Percentiles rank a stretch among this genome's conserved stretches.
These are phyloP conservation scores for Exophiala calicioides DNA, from an alignment of 2,329 filamentous ascomycete genomes.

Conservation along the genomic window DNA sequence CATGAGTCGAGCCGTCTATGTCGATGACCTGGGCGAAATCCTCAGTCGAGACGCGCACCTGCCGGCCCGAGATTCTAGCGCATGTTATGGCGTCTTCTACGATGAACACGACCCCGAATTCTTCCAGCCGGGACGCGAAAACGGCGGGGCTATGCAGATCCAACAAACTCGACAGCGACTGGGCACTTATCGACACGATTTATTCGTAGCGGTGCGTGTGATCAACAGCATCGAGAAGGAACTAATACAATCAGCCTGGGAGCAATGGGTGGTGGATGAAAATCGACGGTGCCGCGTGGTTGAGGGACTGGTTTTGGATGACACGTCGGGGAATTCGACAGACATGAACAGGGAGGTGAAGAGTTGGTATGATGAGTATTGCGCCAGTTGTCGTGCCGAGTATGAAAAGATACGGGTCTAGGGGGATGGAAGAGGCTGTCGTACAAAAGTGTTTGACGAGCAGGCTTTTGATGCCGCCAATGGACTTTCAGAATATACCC, in stretches of 20 bases:
- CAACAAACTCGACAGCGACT: conserved; percentile 80
- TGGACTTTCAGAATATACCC: no score
- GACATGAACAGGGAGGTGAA: conserved; percentile 30
- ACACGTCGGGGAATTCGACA: conserved; percentile 32
- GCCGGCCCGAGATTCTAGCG: conserved; percentile 29
- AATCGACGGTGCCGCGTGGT: conserved; percentile 70
- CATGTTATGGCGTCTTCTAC: conserved; percentile 48
- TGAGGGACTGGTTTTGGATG: conserved; percentile 47
- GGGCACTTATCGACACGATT: conserved; percentile 81
- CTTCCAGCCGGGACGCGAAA: conserved; percentile 31
- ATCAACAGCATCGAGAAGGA: conserved; percentile 88
- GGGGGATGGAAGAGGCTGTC: no score
- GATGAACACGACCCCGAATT: conserved; percentile 42
- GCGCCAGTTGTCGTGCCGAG: conserved; percentile 56
- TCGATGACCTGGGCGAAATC: conserved; percentile 72
- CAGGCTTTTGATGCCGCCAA: no score
- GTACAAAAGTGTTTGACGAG: no score
- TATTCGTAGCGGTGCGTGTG: conserved; percentile 85
- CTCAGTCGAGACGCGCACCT: conserved; percentile 34
- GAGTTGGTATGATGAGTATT: conserved; percentile 62
- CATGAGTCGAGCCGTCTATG: conserved; percentile 84
- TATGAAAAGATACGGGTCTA: conserved; percentile 22
- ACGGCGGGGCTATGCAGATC: conserved; percentile 51
- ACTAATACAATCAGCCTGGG: conserved; percentile 84
- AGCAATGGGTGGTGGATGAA: conserved; percentile 86